Evolutionary conservation across 345 rosid species (phyloP), one percentile per base, ranked within the genome.

Genomic region (Stellera chamaejasme): DNA sequence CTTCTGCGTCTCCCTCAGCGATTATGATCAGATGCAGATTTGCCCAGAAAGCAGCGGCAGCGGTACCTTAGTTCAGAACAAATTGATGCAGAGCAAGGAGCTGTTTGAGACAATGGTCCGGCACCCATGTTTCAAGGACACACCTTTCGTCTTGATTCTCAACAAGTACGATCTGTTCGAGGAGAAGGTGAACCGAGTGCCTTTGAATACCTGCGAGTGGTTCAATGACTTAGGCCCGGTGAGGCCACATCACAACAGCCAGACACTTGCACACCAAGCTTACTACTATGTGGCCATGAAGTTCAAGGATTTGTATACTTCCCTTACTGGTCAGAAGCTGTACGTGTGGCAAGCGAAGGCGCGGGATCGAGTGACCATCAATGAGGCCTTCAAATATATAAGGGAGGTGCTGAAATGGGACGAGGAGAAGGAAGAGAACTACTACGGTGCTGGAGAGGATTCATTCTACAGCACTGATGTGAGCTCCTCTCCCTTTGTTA

Each of bases 361-460:
- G 4, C 80, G 99, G 70, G 99, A 94, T 42, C 78, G 90, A 0
- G 54, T 58, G 7, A 83, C 83, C 1, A 76, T 90, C 6, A 83
- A 90, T 16, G 97, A 90, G 63, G 95, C 92, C 25, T 94, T 94
- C 55, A 89, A 87, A 78, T 90, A 85, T 61, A 75, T 79, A 50
- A 83, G 97, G 69, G 97, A 94, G 75, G 92, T 94, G 64, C 81
- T 94, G 47, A 94, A 82, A 66, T 94, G 99, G 99, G 92, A 87
- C 6, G 99, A 93, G 50, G 96, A 93, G 78, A 93, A 80, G 71
- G 99, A 82, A 19, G 96, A 78, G 5, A 76, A 63, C 72, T 94
- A 75, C 63, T 87, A 71, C 11, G 85, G 82, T 28, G 87, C 77
- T 27, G 79, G 62, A 41, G 97, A 94, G 75, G 97, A 94, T 72